Evolutionary conservation across 805 yeast species (phyloP).

Genomic region (Ogataea philodendri): DNA sequence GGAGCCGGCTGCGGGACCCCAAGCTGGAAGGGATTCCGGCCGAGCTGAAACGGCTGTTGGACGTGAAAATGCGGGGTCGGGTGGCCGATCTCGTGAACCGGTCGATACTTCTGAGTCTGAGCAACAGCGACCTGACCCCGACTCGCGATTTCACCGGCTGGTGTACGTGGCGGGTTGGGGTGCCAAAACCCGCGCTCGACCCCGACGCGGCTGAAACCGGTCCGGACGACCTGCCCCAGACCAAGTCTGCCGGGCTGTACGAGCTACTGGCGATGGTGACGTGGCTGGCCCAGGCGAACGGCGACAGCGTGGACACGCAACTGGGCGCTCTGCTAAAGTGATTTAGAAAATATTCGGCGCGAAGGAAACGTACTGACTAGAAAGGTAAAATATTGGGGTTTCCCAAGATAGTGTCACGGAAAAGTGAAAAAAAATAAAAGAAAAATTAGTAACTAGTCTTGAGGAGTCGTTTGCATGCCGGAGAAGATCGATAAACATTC

Average conservation of each 20-base stretch:
- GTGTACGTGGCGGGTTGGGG: slow-evolving; percentile 13
- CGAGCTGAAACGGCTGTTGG: slow-evolving; percentile 54
- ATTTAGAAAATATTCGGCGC: slow-evolving; percentile 5
- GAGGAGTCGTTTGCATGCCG: slow-evolving; percentile 1
- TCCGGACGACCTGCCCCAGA: no score
- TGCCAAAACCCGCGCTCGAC: slow-evolving; percentile 6
- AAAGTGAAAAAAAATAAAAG: slow-evolving; percentile 1
- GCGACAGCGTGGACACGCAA: slow-evolving; percentile 11
- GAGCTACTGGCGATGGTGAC: slow-evolving; percentile 28
- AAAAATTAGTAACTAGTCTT: neutral
- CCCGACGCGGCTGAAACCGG: slow-evolving; percentile 6
- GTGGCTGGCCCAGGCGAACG: slow-evolving; percentile 24
- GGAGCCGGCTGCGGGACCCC: slow-evolving; percentile 27
- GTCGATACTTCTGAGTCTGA: slow-evolving; percentile 48
- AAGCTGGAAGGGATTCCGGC: slow-evolving; percentile 45
- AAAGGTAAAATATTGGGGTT: slow-evolving; percentile 13
- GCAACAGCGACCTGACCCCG: slow-evolving; percentile 22
- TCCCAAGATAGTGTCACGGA: slow-evolving; percentile 1
- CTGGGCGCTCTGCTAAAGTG: slow-evolving; percentile 8
- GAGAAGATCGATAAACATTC: slow-evolving; percentile 60
- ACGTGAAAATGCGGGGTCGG: slow-evolving; percentile 57
- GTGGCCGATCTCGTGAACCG: slow-evolving; percentile 72
- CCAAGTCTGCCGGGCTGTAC: slow-evolving; percentile 23
- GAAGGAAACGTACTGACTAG: slow-evolving; percentile 10
- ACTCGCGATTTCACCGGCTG: slow-evolving; percentile 14